A percentile compares a stretch with the other conserved stretches of the same genome.
These are phyloP conservation scores for Cladosporium colombiae DNA, from an alignment of 2,329 filamentous ascomycete species.

Conservation along the genomic window DNA sequence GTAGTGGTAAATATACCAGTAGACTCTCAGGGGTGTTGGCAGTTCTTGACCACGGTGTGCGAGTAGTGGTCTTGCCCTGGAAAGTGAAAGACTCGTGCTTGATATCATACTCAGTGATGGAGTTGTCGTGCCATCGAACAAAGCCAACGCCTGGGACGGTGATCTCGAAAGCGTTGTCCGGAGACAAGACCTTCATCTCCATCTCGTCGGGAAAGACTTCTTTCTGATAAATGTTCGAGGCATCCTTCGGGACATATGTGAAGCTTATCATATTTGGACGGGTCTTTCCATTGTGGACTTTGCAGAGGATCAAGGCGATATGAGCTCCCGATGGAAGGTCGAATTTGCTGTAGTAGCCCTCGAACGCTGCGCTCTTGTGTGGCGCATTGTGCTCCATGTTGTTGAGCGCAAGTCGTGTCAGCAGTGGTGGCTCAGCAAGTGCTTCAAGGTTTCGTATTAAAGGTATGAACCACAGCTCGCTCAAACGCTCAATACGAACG, in stretches of 20 bases:
- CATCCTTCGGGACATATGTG: slow-evolving; percentile 48
- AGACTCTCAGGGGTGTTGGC: slow-evolving; percentile 48
- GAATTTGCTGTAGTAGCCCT: slow-evolving; percentile 56
- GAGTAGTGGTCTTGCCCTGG: slow-evolving; percentile 41
- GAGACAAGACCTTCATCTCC: slow-evolving; percentile 34
- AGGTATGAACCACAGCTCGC: background rate
- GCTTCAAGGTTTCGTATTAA: background rate
- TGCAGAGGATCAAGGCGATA: slow-evolving; percentile 50
- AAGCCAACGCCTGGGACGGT: slow-evolving; percentile 43
- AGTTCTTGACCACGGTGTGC: slow-evolving; percentile 42
- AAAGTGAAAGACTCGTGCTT: slow-evolving; percentile 42
- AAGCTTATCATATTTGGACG: slow-evolving; percentile 50
- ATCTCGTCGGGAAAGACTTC: slow-evolving; percentile 48
- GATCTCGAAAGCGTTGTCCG: slow-evolving; percentile 43
- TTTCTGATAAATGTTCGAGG: slow-evolving; percentile 40
- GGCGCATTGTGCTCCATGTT: slow-evolving; percentile 46
- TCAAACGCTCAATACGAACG: background rate
- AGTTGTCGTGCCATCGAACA: slow-evolving; percentile 40
- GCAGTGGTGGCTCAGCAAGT: background rate
- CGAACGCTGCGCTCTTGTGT: slow-evolving; percentile 46
- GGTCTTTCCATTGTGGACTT: slow-evolving; percentile 45
- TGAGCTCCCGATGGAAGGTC: slow-evolving; percentile 48
- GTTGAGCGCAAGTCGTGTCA: background rate
- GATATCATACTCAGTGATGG: slow-evolving; percentile 41
- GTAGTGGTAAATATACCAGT: slow-evolving; percentile 49